Conservation (phyloP, 805 yeast genomes). For the Hyphopichia homilentoma region DNA sequence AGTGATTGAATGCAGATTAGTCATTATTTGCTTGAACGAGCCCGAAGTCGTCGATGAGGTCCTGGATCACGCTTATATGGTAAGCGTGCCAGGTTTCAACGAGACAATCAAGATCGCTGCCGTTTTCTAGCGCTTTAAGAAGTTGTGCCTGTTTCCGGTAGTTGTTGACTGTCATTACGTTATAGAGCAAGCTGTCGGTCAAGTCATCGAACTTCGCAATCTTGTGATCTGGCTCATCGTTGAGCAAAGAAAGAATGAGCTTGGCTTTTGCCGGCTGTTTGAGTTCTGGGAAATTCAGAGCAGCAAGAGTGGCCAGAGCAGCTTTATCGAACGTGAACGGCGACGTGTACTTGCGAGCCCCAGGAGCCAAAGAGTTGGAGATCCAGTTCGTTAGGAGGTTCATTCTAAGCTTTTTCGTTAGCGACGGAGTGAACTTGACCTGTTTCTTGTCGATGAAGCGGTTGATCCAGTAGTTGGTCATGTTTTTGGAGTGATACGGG, state of each 20-base stretch:
- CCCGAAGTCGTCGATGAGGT: constrained; percentile 10
- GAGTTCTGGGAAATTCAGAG: too few species aligned
- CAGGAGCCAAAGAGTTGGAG: not conserved
- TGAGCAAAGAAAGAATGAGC: too few species aligned
- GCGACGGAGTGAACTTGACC: constrained; percentile 1
- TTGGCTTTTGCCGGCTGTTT: not conserved
- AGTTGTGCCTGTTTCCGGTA: constrained; percentile 16
- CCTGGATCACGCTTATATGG: constrained; percentile 15
- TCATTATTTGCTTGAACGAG: too few species aligned
- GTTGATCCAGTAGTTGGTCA: constrained; percentile 38
- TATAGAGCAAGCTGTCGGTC: constrained; percentile 37
- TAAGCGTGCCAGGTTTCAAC: constrained; percentile 15
- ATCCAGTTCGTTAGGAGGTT: constrained; percentile 4
- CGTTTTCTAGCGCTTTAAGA: constrained; percentile 10
- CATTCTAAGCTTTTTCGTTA: constrained; percentile 11
- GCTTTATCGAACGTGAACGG: not conserved
- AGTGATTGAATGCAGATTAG: too few species aligned
- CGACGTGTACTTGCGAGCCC: not conserved
- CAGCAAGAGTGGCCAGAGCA: not conserved
- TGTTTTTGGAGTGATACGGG: constrained; percentile 32
- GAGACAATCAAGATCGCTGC: constrained; percentile 19
- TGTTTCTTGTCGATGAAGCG: constrained; percentile 22
- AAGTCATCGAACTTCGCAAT: constrained; percentile 35
- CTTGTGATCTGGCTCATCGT: not conserved
- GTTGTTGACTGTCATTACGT: constrained; percentile 20